These are phyloP conservation scores for Chaetomiaceae sp. DNA, from an alignment of 2,329 filamentous ascomycete genomes.

Conservation along the genomic window DNA sequence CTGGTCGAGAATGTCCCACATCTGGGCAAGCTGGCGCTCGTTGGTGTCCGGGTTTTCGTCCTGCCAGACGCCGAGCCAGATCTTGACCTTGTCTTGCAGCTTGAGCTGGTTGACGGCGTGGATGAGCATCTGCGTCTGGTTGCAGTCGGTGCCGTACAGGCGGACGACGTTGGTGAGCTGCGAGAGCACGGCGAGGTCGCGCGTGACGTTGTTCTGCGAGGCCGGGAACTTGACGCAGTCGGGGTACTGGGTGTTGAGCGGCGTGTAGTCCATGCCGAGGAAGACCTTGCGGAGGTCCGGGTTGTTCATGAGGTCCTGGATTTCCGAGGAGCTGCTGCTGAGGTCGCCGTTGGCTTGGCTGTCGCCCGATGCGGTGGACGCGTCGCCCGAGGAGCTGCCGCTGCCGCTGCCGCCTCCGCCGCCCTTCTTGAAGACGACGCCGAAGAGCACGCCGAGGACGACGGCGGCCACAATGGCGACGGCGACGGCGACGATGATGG, in stretches of 20 bases:
- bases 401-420: slow-evolving; percentile 21
- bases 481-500: slow-evolving; percentile 59
- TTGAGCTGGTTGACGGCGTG: slow-evolving; percentile 72
- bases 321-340: slow-evolving; percentile 67
- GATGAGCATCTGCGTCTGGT: slow-evolving; percentile 91
- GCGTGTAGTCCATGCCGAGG: slow-evolving; percentile 92
- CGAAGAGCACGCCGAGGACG: slow-evolving; percentile 68
- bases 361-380: slow-evolving; percentile 56
- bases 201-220: slow-evolving; percentile 90
- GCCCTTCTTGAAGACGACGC: slow-evolving; percentile 56
- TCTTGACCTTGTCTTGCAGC: slow-evolving; percentile 67
- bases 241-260: slow-evolving; percentile 85
- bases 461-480: slow-evolving; percentile 66
- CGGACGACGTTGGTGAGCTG: slow-evolving; percentile 85
- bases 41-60: slow-evolving; percentile 81
- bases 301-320: slow-evolving; percentile 78
- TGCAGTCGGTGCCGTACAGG: slow-evolving; percentile 93
- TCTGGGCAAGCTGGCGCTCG: slow-evolving; percentile 70
- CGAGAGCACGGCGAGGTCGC: slow-evolving; percentile 83
- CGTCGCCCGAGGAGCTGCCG: slow-evolving; percentile 25
- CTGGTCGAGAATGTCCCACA: slow-evolving; percentile 75
- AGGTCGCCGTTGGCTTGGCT: slow-evolving; percentile 62
- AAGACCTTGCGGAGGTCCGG: slow-evolving; percentile 84
- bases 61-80: slow-evolving; percentile 95
- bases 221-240: slow-evolving; percentile 72